A percentile compares a stretch with the other conserved stretches of the same genome.
Evolutionary conservation across 805 yeast species (phyloP).

Genomic region (Ogataea trehaloabstinens): DNA sequence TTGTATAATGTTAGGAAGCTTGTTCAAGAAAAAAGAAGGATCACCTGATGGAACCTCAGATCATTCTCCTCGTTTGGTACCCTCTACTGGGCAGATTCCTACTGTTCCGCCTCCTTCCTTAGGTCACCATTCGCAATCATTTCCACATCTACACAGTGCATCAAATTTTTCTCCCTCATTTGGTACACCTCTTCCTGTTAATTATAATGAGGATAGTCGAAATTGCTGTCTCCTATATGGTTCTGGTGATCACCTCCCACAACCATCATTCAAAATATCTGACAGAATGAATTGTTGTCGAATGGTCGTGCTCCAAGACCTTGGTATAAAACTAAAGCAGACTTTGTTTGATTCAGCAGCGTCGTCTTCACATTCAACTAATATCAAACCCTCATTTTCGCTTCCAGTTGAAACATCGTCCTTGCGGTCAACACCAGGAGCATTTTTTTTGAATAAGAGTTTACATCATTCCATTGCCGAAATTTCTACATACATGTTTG

Average conservation of each 20-base stretch:
- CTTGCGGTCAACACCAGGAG: neutral
- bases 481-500: slow-evolving; percentile 52
- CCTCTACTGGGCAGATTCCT: too few species aligned
- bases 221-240: slow-evolving; percentile 49
- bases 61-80: neutral
- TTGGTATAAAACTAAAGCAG: slow-evolving; percentile 48
- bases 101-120: neutral
- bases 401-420: slow-evolving; percentile 4
- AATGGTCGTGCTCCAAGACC: slow-evolving; percentile 47
- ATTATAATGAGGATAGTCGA: slow-evolving; percentile 40
- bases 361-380: slow-evolving; percentile 2
- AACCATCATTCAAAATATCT: slow-evolving; percentile 19
- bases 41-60: slow-evolving; percentile 5
- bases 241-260: slow-evolving; percentile 21
- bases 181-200: slow-evolving; percentile 3
- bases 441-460: slow-evolving; percentile 23
- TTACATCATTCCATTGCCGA: slow-evolving; percentile 43
- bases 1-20: slow-evolving; percentile 24
- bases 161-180: neutral
- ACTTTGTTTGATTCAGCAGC: slow-evolving; percentile 46
- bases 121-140: neutral
- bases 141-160: neutral
- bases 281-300: slow-evolving; percentile 34
- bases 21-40: slow-evolving; percentile 19
- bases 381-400: neutral